Percentiles rank a stretch among this genome's conserved stretches.
Conservation (phyloP, 2,329 filamentous ascomycete species). For the Knufia fluminis region DNA sequence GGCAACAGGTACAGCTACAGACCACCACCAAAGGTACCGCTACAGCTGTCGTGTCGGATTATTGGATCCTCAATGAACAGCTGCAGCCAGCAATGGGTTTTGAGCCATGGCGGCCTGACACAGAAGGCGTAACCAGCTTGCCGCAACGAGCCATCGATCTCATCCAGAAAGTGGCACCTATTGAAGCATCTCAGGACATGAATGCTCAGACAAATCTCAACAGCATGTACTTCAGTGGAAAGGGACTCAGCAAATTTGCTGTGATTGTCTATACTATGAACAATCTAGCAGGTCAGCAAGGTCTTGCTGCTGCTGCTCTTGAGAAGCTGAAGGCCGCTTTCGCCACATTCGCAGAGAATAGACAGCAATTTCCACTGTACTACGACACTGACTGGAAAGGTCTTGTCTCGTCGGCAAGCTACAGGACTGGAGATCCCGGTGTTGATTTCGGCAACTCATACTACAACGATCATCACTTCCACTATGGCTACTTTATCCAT, state of each 20-base stretch:
- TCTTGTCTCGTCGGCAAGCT: slow-evolving; percentile 66
- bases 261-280: slow-evolving; percentile 56
- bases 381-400: slow-evolving; percentile 64
- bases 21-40: slow-evolving; percentile 80
- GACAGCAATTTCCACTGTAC: slow-evolving; percentile 52
- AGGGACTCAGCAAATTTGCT: slow-evolving; percentile 71
- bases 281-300: slow-evolving; percentile 52
- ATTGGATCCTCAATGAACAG: slow-evolving; percentile 72
- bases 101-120: slow-evolving; percentile 60
- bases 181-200: slow-evolving; percentile 70
- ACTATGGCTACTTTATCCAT: slow-evolving; percentile 78
- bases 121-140: slow-evolving; percentile 27
- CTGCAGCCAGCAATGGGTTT: slow-evolving; percentile 69
- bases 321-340: slow-evolving; percentile 57
- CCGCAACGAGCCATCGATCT: slow-evolving; percentile 45
- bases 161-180: slow-evolving; percentile 55
- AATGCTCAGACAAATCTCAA: slow-evolving; percentile 61
- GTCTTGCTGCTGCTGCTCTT: slow-evolving; percentile 50
- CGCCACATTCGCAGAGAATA: slow-evolving; percentile 56
- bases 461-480: slow-evolving; percentile 58
- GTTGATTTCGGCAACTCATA: slow-evolving; percentile 83
- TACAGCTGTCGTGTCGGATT: slow-evolving; percentile 60
- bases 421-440: slow-evolving; percentile 57
- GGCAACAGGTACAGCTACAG: slow-evolving; percentile 50
- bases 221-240: slow-evolving; percentile 91